A percentile compares a stretch with the other conserved stretches of the same genome.
phyloP scores from a whole-genome alignment of 805 yeast genomes.

The Wickerhamomyces silvicola region DNA sequence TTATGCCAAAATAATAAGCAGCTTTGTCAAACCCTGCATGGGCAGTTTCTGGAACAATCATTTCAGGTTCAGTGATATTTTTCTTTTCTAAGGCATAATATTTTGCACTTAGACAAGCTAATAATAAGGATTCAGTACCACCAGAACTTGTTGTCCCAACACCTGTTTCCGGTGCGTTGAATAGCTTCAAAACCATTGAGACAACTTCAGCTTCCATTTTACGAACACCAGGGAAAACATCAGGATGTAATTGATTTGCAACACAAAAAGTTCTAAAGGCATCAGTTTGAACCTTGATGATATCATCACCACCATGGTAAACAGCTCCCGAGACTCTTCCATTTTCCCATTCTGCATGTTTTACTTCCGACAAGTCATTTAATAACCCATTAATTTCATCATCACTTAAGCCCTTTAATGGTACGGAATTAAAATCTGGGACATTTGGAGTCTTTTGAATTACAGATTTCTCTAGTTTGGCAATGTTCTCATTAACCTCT shows the following conservation, averaged over 20 bases:
- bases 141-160: constrained; percentile 89
- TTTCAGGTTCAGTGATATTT: constrained; percentile 71
- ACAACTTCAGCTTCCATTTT: constrained; percentile 96
- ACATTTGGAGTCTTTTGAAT: constrained; percentile 46
- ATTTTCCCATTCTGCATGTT: constrained; percentile 72
- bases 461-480: constrained; percentile 47
- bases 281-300: constrained; percentile 64
- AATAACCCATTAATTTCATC: constrained; percentile 44
- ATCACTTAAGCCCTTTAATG: constrained; percentile 50
- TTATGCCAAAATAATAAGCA: constrained; percentile 82
- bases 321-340: constrained; percentile 95
- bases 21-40: constrained; percentile 97
- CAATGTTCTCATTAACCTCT: constrained; percentile 46
- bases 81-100: constrained; percentile 54
- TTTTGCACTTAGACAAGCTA: constrained; percentile 86
- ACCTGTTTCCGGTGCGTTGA: constrained; percentile 65
- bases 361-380: constrained; percentile 40
- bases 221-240: constrained; percentile 92
- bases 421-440: constrained; percentile 44
- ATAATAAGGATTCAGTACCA: constrained; percentile 87
- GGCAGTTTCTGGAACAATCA: constrained; percentile 80
- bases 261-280: constrained; percentile 76
- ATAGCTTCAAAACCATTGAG: constrained; percentile 76
- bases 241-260: constrained; percentile 95
- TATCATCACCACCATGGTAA: constrained; percentile 87